These are phyloP conservation scores for Cladosporium oxysporum DNA, from an alignment of 2,329 filamentous ascomycete genomes.

Conservation along the genomic window DNA sequence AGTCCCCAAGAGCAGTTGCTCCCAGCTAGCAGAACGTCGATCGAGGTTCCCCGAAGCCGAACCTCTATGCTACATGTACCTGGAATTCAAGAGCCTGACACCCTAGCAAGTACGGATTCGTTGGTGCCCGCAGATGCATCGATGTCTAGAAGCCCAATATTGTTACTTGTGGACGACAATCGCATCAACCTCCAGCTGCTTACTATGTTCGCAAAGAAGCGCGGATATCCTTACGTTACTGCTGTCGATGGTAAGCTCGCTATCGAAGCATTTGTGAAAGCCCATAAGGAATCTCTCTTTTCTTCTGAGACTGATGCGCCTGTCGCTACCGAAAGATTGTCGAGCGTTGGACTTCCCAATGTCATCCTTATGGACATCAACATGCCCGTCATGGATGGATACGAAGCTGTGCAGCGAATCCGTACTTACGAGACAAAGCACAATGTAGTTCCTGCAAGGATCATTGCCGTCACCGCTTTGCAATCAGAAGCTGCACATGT, in stretches of 20 bases:
- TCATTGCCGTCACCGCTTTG: slow-evolving; percentile 30
- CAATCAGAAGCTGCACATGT: slow-evolving; percentile 23
- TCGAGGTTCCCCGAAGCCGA: too few species aligned
- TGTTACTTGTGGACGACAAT: slow-evolving; percentile 37
- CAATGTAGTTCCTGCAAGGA: slow-evolving; percentile 22
- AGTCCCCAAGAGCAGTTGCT: too few species aligned
- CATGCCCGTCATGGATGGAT: slow-evolving; percentile 38
- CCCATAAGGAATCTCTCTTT: too few species aligned
- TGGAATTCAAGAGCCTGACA: not conserved
- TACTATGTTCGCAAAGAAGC: slow-evolving; percentile 33
- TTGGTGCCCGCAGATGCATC: not conserved
- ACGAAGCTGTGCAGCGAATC: slow-evolving; percentile 38
- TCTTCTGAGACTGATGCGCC: too few species aligned
- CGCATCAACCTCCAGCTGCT: slow-evolving; percentile 30
- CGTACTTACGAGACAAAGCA: slow-evolving; percentile 34
- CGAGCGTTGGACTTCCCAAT: slow-evolving; percentile 47
- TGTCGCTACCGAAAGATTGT: too few species aligned
- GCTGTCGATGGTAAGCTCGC: slow-evolving; percentile 51
- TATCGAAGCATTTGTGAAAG: too few species aligned
- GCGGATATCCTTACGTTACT: slow-evolving; percentile 44
- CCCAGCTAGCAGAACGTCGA: too few species aligned
- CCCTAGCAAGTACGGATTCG: too few species aligned
- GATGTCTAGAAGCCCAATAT: not conserved
- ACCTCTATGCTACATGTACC: too few species aligned
- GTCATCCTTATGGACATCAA: slow-evolving; percentile 52